A percentile compares a stretch with the other conserved stretches of the same genome.
These are phyloP conservation scores for Lichtheimia hyalospora DNA, from an alignment of 371 early-diverging fungal species.

Conservation along the genomic window DNA sequence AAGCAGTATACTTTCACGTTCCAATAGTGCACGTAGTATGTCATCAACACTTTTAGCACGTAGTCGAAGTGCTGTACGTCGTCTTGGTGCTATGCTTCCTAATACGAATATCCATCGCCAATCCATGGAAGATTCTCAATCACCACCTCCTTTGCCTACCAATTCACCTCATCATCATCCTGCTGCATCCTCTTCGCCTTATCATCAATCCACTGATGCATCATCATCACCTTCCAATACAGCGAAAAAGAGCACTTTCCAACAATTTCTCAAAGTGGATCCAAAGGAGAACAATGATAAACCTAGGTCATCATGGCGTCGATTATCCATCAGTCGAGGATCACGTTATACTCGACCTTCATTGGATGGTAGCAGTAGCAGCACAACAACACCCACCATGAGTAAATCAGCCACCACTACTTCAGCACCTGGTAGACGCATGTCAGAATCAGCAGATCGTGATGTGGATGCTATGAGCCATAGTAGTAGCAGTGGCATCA, in stretches of 20 bases:
- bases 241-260: slow-evolving; percentile 10
- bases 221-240: slow-evolving; percentile 12
- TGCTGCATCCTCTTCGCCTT: background rate
- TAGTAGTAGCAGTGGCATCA: background rate
- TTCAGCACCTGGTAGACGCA: background rate
- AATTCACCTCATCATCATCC: too few relatives aligned
- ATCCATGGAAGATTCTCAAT: slow-evolving; percentile 5
- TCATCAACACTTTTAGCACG: slow-evolving; percentile 14
- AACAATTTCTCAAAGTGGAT: slow-evolving; percentile 11
- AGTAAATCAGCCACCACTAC: background rate
- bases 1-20: slow-evolving; percentile 8
- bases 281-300: background rate
- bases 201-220: background rate
- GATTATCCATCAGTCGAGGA: slow-evolving; percentile 11
- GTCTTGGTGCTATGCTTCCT: slow-evolving; percentile 12
- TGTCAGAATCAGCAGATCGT: too few relatives aligned
- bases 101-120: slow-evolving; percentile 12
- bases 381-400: background rate
- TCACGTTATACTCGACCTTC: slow-evolving; percentile 6
- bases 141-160: slow-evolving; percentile 4
- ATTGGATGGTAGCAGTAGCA: slow-evolving; percentile 3
- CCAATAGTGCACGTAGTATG: slow-evolving; percentile 6
- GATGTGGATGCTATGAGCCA: too few relatives aligned
- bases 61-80: slow-evolving; percentile 22
- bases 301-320: slow-evolving; percentile 15